Percentiles rank a stretch among this genome's conserved stretches.
These are phyloP conservation scores for Ophiostoma quercus DNA, from an alignment of 2,329 filamentous ascomycete genomes.

Conservation along the genomic window DNA sequence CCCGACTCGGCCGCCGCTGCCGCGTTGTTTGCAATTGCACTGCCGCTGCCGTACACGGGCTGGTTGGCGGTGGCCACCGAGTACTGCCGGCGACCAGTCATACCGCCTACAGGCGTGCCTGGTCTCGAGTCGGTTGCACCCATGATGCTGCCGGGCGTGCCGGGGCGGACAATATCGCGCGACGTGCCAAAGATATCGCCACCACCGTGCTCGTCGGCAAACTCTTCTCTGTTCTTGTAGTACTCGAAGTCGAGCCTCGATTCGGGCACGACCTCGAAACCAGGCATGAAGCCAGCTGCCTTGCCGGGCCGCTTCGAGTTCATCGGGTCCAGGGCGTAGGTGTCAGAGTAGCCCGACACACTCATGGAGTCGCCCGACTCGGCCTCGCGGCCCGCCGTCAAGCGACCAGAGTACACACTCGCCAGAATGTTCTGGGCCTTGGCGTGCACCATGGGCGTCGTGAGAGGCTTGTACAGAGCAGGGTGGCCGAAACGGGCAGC, in stretches of 20 bases:
- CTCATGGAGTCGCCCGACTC: slow-evolving; percentile 52
- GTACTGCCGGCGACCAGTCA: slow-evolving; percentile 32
- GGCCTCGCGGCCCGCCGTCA: slow-evolving; percentile 60
- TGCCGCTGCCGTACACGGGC: slow-evolving; percentile 12
- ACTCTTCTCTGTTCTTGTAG: slow-evolving; percentile 85
- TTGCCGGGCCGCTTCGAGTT: slow-evolving; percentile 52
- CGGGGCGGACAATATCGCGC: slow-evolving; percentile 55
- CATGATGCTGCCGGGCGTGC: slow-evolving; percentile 53
- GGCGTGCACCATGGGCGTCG: slow-evolving; percentile 91
- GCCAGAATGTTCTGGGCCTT: slow-evolving; percentile 82
- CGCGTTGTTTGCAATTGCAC: background rate
- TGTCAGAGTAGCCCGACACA: slow-evolving; percentile 73
- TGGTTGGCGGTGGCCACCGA: slow-evolving; percentile 19
- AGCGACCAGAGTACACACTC: slow-evolving; percentile 77
- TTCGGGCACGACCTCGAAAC: slow-evolving; percentile 88
- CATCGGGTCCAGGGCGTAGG: slow-evolving; percentile 79
- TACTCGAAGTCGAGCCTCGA: slow-evolving; percentile 82
- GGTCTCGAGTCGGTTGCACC: slow-evolving; percentile 46
- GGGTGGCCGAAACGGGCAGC: slow-evolving; percentile 83
- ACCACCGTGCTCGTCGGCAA: slow-evolving; percentile 80
- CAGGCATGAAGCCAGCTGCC: slow-evolving; percentile 44
- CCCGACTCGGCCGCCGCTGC: slow-evolving; percentile 19
- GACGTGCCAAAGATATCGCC: slow-evolving; percentile 60
- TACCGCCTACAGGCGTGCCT: slow-evolving; percentile 43
- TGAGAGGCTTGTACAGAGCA: slow-evolving; percentile 79